A percentile compares a stretch with the other conserved stretches of the same genome.
Evolutionary conservation across 176 grass and related monocot species (phyloP).

Genomic region (Juncus inflexus): DNA sequence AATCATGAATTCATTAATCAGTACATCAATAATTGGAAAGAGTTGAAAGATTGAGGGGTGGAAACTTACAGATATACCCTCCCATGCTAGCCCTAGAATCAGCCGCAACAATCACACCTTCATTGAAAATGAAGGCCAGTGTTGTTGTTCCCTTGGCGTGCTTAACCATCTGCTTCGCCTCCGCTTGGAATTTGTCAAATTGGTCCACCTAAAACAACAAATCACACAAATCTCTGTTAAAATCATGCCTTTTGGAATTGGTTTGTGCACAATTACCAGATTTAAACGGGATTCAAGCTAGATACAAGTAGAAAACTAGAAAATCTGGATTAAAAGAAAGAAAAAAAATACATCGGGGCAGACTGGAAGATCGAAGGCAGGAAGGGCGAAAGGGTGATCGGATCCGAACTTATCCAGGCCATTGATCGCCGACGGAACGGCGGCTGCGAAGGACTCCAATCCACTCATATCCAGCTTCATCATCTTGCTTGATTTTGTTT

Average conservation of each 20-base stretch:
- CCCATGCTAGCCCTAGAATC: conserved; percentile 96
- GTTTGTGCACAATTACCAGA: not conserved
- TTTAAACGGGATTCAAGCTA: not conserved
- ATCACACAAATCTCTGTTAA: not conserved
- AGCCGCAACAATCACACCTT: conserved; percentile 91
- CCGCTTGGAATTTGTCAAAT: conserved; percentile 74
- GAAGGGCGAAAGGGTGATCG: conserved; percentile 21
- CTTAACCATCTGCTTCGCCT: conserved; percentile 52
- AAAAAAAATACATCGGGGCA: conserved; percentile 1
- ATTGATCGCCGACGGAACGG: conserved; percentile 37
- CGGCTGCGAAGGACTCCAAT: conserved; percentile 40
- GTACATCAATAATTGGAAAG: not conserved
- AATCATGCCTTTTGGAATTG: not conserved
- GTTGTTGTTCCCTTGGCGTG: conserved; percentile 79
- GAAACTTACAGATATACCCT: conserved; percentile 83
- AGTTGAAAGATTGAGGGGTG: not conserved
- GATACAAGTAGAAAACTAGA: conserved; percentile 14
- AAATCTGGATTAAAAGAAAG: too few species aligned
- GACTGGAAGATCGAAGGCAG: conserved; percentile 1
- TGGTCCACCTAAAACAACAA: conserved; percentile 23
- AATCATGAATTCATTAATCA: not conserved
- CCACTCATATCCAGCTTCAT: conserved; percentile 62
- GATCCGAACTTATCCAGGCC: conserved; percentile 34
- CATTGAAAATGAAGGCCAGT: conserved; percentile 89
- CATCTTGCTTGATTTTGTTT: not conserved